Evolutionary conservation across 2,329 filamentous ascomycete genomes (phyloP).

Genomic region (Microthyrium microscopicum): DNA sequence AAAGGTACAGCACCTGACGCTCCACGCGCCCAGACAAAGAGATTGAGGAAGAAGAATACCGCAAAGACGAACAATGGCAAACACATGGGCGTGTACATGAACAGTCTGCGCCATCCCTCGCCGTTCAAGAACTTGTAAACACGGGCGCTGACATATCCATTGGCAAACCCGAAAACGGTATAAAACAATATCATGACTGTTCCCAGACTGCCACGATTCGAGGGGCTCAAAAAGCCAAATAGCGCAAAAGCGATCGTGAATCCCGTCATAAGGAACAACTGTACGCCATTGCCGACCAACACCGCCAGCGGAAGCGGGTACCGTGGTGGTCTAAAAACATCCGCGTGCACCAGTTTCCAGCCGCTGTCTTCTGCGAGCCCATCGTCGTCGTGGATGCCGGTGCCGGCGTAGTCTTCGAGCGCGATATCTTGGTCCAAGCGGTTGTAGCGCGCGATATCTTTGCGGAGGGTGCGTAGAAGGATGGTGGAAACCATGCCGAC

Average conservation of each 20-base stretch:
- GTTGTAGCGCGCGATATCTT: slow-evolving; percentile 95
- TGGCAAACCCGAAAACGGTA: slow-evolving; percentile 80
- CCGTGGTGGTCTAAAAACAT: slow-evolving; percentile 82
- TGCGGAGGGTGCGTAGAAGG: slow-evolving; percentile 69
- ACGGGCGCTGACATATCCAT: slow-evolving; percentile 75
- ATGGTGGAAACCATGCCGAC: slow-evolving; percentile 88
- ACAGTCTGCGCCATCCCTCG: slow-evolving; percentile 88
- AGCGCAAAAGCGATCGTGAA: slow-evolving; percentile 88
- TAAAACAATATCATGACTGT: slow-evolving; percentile 90
- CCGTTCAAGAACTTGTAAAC: slow-evolving; percentile 92
- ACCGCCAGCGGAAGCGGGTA: slow-evolving; percentile 73
- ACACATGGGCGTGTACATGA: slow-evolving; percentile 68
- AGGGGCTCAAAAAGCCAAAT: slow-evolving; percentile 85
- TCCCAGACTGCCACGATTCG: slow-evolving; percentile 83
- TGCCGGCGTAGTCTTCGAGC: slow-evolving; percentile 73
- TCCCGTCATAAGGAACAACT: slow-evolving; percentile 95
- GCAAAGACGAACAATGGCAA: slow-evolving; percentile 76
- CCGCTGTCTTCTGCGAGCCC: slow-evolving; percentile 94
- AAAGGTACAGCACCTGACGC: slow-evolving; percentile 92
- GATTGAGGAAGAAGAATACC: slow-evolving; percentile 82
- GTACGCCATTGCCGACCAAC: slow-evolving; percentile 80
- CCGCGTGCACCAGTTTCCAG: slow-evolving; percentile 95
- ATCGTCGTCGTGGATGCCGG: slow-evolving; percentile 59
- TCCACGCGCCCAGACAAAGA: slow-evolving; percentile 88
- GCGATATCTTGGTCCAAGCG: slow-evolving; percentile 80